These are phyloP conservation scores for Lactarius sp. DNA, from an alignment of 768 basidiomycete genomes.

Conservation along the genomic window DNA sequence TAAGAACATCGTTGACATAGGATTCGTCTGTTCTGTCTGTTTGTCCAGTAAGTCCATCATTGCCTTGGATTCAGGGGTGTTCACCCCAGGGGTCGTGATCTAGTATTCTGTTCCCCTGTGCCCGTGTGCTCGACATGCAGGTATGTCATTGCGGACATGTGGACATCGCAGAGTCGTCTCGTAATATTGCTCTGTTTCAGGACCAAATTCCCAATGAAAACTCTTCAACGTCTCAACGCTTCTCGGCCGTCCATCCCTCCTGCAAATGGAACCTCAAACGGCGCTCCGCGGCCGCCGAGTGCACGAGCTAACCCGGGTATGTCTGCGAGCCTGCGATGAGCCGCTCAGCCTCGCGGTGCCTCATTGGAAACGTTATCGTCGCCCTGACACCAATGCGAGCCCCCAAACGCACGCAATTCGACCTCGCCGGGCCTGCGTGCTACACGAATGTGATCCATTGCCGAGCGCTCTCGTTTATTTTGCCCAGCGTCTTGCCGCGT, in stretches of 20 bases:
- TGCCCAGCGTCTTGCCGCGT: neutral
- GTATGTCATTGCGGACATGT: conserved; percentile 41
- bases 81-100: neutral
- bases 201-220: conserved; percentile 94
- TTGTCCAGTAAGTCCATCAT: conserved; percentile 69
- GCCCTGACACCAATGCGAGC: neutral
- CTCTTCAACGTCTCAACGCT: conserved; percentile 75
- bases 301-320: conserved; percentile 15
- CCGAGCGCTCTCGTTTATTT: neutral
- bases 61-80: neutral
- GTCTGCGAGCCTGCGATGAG: conserved; percentile 24
- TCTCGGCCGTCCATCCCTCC: conserved; percentile 32
- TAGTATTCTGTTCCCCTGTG: conserved; percentile 91
- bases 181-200: conserved; percentile 36
- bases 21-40: conserved; percentile 98
- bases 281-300: conserved; percentile 19
- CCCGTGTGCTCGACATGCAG: conserved; percentile 94
- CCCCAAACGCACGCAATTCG: neutral
- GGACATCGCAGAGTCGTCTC: neutral
- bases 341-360: neutral
- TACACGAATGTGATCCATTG: neutral
- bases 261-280: conserved; percentile 20
- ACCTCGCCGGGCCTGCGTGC: neutral
- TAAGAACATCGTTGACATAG: conserved; percentile 92
- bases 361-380: neutral